Percentiles rank a stretch among this genome's conserved stretches.
phyloP scores from a whole-genome alignment of 331 rosid species.

The Quercus tomentella region DNA sequence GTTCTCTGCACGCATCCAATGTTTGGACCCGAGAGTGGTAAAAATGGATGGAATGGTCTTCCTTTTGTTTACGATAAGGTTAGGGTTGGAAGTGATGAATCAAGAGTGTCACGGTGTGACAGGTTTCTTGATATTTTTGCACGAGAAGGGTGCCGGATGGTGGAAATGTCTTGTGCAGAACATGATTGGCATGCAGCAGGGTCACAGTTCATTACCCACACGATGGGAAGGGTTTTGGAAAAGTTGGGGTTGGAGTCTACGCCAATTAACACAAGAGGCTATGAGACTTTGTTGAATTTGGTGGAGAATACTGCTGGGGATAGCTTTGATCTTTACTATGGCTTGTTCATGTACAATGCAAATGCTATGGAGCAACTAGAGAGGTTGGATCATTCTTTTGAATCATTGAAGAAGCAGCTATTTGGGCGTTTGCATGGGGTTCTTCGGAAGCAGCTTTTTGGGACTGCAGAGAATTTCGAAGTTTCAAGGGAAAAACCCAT shows the following conservation, averaged over 20 bases:
- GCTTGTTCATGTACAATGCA: constrained; percentile 74
- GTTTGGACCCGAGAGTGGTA: constrained; percentile 97
- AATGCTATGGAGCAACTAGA: constrained; percentile 82
- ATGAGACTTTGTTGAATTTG: constrained; percentile 68
- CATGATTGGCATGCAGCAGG: constrained; percentile 91
- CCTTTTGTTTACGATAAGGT: constrained; percentile 73
- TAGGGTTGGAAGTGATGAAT: constrained; percentile 50
- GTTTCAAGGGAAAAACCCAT: constrained; percentile 26
- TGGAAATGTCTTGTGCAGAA: constrained; percentile 84
- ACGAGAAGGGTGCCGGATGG: constrained; percentile 78
- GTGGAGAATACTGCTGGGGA: constrained; percentile 79
- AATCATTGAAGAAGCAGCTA: constrained; percentile 69
- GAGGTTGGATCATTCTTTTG: constrained; percentile 57
- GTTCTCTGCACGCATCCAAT: constrained; percentile 88
- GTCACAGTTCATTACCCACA: constrained; percentile 82
- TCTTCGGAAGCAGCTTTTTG: constrained; percentile 53
- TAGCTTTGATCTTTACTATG: constrained; percentile 81
- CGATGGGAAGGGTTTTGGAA: constrained; percentile 74
- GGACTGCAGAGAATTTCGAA: constrained; percentile 28
- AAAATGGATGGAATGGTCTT: constrained; percentile 72
- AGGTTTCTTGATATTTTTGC: constrained; percentile 68
- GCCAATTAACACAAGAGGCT: constrained; percentile 78
- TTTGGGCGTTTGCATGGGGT: constrained; percentile 58
- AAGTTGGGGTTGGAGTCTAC: constrained; percentile 58
- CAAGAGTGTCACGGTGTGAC: constrained; percentile 56